Percentiles rank a stretch among this genome's conserved stretches.
Conservation (phyloP, 345 rosid genomes). For the Gossypium ekmanianum region DNA sequence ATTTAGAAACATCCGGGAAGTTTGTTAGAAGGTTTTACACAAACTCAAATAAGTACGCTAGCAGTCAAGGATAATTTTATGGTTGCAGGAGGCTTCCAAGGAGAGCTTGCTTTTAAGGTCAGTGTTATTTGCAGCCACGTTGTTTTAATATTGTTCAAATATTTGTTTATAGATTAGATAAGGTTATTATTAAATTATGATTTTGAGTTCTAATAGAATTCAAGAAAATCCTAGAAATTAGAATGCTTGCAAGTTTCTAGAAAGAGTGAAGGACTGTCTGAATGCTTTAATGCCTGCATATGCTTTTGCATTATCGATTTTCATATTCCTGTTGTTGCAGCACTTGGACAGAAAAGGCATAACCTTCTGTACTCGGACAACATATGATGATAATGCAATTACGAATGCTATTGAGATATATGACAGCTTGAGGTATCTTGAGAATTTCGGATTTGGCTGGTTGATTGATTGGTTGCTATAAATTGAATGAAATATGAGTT, state of each 20-base stretch:
- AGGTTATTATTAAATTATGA: background rate
- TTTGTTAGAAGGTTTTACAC: slow-evolving; percentile 44
- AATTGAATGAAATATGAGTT: background rate
- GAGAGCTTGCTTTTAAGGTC: slow-evolving; percentile 54
- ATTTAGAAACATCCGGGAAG: slow-evolving; percentile 46
- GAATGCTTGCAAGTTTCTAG: background rate
- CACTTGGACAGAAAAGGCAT: slow-evolving; percentile 50
- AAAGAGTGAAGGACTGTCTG: background rate
- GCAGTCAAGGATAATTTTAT: slow-evolving; percentile 44
- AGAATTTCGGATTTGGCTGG: background rate
- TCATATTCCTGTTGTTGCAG: slow-evolving; percentile 25
- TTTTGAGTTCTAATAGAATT: background rate
- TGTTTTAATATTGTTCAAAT: background rate
- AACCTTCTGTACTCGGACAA: slow-evolving; percentile 52
- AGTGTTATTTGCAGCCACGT: background rate
- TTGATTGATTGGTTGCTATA: background rate
- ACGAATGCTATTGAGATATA: slow-evolving; percentile 61
- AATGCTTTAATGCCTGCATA: background rate
- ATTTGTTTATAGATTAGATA: background rate
- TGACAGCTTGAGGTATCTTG: slow-evolving; percentile 42
- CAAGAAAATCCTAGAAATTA: background rate
- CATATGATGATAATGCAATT: slow-evolving; percentile 59
- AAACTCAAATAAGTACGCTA: slow-evolving; percentile 45
- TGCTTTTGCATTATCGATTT: background rate
- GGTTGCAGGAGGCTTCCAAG: slow-evolving; percentile 55